Base-by-base conservation (phyloP, 2,329 filamentous ascomycete species). In the Neofusicoccum umdonicola region DNA sequence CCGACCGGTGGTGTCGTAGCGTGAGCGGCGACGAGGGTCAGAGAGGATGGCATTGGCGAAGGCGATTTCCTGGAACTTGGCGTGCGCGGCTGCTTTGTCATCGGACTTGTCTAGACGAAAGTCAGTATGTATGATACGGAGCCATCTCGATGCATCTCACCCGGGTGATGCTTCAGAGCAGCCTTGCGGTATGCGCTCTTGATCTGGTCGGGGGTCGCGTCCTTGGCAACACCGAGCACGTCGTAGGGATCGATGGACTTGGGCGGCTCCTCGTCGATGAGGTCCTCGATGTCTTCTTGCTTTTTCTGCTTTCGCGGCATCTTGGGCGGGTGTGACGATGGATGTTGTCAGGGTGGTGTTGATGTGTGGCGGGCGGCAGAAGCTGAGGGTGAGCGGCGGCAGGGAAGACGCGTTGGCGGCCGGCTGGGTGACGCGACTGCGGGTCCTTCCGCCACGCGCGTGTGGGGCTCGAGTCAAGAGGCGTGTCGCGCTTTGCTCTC, bases 1-100 rank as follows among this genome's bases (percentile, higher is more conserved):
- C 64, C 90, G 95, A 63, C 95, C 95, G 0, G 94, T 98, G 61
- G 84, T 83, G 74, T 97, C 93, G 80, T 96, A 97, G 64, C 91
- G 89, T 70, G 87, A 87, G 42, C 62, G 62, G 62, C 95, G 88
- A 19, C 84, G 83, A 22, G 90, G 84, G 70, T 97, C 92, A 37
- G 92, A 97, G 41, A 99, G 90, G 57, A 99, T 87, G 39, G 93
- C 94, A 74, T 98, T 97, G 61, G 95, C 94, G 72, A 97, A 94
- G 27, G 94, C 94, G 70, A 99, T 88, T 70, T 90, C 84, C 78
- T 99, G 95, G 77, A 99, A 99, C 62, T 86, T 89, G 66, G 84
- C 83, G 71, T 97, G 89, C 1, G 95, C 94, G 47, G 84, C 80
- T 31, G 88, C 84, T 73, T 92, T 92, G 61, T 89, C 80, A 22